Conservation (phyloP, 257 asterid genomes). For the Linderniella brevidens region DNA sequence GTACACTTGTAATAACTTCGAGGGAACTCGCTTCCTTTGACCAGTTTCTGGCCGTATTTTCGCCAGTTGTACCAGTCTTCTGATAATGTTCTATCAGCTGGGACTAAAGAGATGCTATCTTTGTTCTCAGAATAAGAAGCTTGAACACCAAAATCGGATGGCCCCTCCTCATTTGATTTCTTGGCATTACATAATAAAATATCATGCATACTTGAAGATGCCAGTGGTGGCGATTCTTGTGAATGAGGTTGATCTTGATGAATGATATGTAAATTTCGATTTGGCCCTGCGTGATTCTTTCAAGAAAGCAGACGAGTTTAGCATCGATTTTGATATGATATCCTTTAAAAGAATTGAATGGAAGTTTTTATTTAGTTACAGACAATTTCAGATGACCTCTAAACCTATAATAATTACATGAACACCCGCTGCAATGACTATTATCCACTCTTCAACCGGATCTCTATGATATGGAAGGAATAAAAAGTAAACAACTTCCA, state of each 20-base stretch:
- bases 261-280: constrained; percentile 21
- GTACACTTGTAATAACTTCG: constrained; percentile 96
- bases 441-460: too few relatives aligned
- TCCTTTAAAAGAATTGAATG: too few relatives aligned
- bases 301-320: too few relatives aligned
- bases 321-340: too few relatives aligned
- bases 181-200: neutral
- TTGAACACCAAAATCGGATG: constrained; percentile 19
- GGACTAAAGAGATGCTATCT: constrained; percentile 28
- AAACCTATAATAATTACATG: too few relatives aligned
- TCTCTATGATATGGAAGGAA: too few relatives aligned
- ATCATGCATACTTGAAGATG: constrained; percentile 12
- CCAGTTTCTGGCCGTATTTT: constrained; percentile 96
- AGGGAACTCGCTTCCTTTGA: constrained; percentile 94
- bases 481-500: too few relatives aligned
- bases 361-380: too few relatives aligned
- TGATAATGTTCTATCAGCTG: constrained; percentile 66
- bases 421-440: too few relatives aligned
- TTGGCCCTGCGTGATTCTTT: constrained; percentile 43
- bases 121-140: constrained; percentile 38
- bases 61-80: constrained; percentile 97
- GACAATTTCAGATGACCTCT: too few relatives aligned
- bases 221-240: constrained; percentile 16
- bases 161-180: constrained; percentile 11
- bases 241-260: constrained; percentile 38